phyloP scores from a whole-genome alignment of 225 moss, liverwort and hornwort genomes.

The Pseudisothecium myosuroides region DNA sequence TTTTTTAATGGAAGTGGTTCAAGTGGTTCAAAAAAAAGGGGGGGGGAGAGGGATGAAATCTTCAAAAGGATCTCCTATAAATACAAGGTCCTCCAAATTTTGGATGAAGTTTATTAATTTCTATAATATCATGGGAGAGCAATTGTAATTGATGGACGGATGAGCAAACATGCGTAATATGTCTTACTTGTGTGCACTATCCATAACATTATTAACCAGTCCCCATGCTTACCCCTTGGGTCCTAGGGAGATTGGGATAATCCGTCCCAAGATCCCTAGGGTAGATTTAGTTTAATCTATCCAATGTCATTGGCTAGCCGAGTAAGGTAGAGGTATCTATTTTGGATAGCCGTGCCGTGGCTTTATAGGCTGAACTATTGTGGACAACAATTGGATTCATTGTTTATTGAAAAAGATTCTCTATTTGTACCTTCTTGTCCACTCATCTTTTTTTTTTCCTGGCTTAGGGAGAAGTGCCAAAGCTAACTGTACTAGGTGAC shows the following conservation, averaged over 20 bases:
- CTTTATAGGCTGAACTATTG: too few species aligned
- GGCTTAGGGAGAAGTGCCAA: too few species aligned
- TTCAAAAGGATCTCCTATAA: too few species aligned
- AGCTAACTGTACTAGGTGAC: too few species aligned
- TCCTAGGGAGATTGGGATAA: neutral
- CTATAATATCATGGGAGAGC: accelerated
- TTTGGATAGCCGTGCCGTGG: too few species aligned
- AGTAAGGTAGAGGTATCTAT: neutral
- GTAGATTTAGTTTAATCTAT: neutral
- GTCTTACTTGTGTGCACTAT: accelerated
- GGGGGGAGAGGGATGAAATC: too few species aligned
- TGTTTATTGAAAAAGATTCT: too few species aligned
- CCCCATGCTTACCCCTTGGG: accelerated
- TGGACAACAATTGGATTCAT: too few species aligned
- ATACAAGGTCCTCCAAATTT: neutral
- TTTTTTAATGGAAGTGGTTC: too few species aligned
- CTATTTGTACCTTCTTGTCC: too few species aligned
- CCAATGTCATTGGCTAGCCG: accelerated
- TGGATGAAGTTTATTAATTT: neutral
- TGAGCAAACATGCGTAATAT: accelerated
- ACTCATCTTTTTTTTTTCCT: too few species aligned
- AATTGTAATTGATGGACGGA: accelerated
- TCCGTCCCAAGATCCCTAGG: accelerated
- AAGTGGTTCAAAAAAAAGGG: accelerated
- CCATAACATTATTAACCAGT: neutral